Evolutionary conservation across 305 asterid species (phyloP).

Genomic region (Stenogyne calaminthoides): DNA sequence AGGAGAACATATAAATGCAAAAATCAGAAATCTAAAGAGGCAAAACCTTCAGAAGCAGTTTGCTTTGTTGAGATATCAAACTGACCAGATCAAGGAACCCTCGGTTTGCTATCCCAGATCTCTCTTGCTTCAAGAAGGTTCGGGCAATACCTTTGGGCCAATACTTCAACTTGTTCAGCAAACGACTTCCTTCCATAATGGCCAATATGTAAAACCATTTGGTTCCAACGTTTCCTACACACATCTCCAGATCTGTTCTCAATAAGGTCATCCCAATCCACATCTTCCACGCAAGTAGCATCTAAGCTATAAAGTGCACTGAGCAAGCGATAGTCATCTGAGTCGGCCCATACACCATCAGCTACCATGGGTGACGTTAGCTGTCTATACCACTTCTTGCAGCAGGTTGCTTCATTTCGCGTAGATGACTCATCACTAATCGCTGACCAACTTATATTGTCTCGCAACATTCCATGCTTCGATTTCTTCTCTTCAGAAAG

Average conservation of each 20-base stretch:
- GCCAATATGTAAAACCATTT: constrained; percentile 82
- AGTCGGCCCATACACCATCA: constrained; percentile 72
- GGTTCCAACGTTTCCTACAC: constrained; percentile 78
- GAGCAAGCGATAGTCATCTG: constrained; percentile 69
- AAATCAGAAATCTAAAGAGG: constrained; percentile 7
- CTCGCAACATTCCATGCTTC: constrained; percentile 73
- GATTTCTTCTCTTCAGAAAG: constrained; percentile 60
- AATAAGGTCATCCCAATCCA: constrained; percentile 79
- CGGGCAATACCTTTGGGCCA: constrained; percentile 68
- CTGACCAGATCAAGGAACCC: constrained; percentile 39
- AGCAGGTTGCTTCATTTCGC: constrained; percentile 47
- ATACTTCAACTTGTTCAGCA: constrained; percentile 72
- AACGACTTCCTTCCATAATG: constrained; percentile 52
- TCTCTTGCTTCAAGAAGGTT: constrained; percentile 62
- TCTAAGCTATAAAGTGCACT: constrained; percentile 58
- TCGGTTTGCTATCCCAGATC: constrained; percentile 74
- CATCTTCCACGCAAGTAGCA: constrained; percentile 75
- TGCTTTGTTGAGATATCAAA: constrained; percentile 16
- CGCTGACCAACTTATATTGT: constrained; percentile 68
- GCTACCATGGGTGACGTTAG: constrained; percentile 71
- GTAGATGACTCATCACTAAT: constrained; percentile 60
- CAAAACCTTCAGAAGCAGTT: constrained; percentile 23
- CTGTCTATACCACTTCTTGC: constrained; percentile 70
- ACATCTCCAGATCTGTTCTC: constrained; percentile 67
- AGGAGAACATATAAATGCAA: not conserved